Conservation (phyloP, 1,284 basidiomycete genomes). For the Papiliotrema fonsecae region DNA sequence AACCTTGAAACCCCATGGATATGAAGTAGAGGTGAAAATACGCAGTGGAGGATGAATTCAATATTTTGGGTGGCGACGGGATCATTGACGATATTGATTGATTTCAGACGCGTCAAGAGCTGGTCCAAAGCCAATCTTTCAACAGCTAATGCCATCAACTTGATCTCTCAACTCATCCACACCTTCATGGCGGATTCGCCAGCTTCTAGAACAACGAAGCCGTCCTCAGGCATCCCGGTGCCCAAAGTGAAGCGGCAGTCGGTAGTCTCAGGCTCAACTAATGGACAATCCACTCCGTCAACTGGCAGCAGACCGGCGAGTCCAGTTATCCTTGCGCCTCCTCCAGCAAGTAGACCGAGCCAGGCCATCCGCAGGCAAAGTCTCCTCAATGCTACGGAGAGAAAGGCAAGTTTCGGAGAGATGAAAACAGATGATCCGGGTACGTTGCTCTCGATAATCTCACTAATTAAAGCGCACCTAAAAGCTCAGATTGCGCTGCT, state of each 20-base stretch:
- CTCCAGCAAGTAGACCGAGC: constrained; percentile 1
- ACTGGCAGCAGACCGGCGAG: constrained; percentile 4
- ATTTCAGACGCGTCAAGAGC: constrained; percentile 1
- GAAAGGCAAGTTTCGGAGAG: constrained; percentile 20
- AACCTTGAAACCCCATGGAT: constrained; percentile 5
- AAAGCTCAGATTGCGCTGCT: constrained; percentile 19
- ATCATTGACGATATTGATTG: not conserved
- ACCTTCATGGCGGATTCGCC: constrained; percentile 1
- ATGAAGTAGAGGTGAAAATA: not conserved
- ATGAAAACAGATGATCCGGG: constrained; percentile 18
- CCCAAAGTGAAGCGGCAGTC: constrained; percentile 21
- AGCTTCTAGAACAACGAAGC: not conserved
- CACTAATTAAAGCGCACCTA: constrained; percentile 1
- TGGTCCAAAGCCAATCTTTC: too few relatives aligned
- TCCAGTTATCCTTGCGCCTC: not conserved
- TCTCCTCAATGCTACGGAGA: constrained; percentile 9
- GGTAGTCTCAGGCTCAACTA: constrained; percentile 9
- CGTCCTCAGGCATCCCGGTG: constrained; percentile 19
- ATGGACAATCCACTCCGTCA: constrained; percentile 8
- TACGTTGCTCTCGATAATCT: constrained; percentile 7
- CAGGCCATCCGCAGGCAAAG: constrained; percentile 8
- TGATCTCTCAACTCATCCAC: not conserved
- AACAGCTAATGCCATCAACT: not conserved
- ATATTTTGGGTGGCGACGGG: constrained; percentile 6
- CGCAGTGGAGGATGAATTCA: not conserved